phyloP scores from a whole-genome alignment of 352 stramenopile genomes.

The Globisporangium canariense region DNA sequence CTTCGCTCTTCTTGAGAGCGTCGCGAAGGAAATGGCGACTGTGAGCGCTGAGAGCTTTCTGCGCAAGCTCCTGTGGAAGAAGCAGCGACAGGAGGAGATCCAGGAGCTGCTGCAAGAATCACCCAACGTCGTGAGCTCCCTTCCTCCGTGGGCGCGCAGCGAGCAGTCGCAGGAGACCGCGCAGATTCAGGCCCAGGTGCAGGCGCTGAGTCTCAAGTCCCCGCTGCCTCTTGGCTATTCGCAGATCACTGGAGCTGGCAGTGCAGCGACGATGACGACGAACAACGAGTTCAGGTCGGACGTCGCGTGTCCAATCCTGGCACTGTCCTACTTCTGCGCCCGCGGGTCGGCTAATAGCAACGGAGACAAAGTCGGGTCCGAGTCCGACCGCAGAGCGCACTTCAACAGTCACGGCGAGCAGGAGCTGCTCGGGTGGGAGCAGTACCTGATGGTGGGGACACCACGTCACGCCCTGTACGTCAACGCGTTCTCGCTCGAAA shows the following conservation, averaged over 20 bases:
- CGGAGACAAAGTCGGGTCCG: neutral
- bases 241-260: neutral
- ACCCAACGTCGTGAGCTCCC: constrained; percentile 64
- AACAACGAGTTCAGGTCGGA: constrained; percentile 25
- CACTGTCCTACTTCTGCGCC: constrained; percentile 47
- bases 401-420: constrained; percentile 55
- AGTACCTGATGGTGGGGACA: constrained; percentile 51
- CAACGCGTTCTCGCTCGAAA: constrained; percentile 71
- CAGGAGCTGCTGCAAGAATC: constrained; percentile 36
- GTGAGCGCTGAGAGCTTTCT: constrained; percentile 52
- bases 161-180: constrained; percentile 35
- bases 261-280: neutral
- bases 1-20: constrained; percentile 49
- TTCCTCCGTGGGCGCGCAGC: constrained; percentile 62
- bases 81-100: constrained; percentile 45
- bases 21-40: constrained; percentile 49
- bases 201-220: constrained; percentile 11
- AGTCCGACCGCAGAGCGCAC: constrained; percentile 2
- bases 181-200: constrained; percentile 30
- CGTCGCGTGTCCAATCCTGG: constrained; percentile 42
- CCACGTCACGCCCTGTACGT: constrained; percentile 47
- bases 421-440: constrained; percentile 44
- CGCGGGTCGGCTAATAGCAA: neutral
- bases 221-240: constrained; percentile 20
- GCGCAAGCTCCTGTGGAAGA: constrained; percentile 26